Evolutionary conservation across 2,329 filamentous ascomycete genomes (phyloP).

Genomic region (Hypomyces rosellus): DNA sequence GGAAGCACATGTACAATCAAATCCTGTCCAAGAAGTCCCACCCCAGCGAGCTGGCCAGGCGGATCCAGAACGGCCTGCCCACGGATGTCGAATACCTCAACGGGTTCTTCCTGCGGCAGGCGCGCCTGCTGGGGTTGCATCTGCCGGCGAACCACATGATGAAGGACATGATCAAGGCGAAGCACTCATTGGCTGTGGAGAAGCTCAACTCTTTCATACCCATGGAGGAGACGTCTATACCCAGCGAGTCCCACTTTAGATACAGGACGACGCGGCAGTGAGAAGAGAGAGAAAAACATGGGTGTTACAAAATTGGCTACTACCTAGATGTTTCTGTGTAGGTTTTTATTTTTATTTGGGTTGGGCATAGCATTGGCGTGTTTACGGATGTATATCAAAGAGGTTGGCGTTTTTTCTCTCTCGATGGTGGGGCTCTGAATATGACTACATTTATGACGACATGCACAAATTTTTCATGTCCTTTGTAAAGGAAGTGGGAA

Average conservation of each 20-base stretch:
- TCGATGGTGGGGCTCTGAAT: not conserved
- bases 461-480: no score
- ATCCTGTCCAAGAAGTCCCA: constrained; percentile 40
- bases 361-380: constrained; percentile 11
- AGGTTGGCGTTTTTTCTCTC: not conserved
- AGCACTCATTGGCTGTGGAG: constrained; percentile 35
- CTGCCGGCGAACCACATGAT: constrained; percentile 69
- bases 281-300: not conserved
- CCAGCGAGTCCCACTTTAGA: constrained; percentile 17
- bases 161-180: constrained; percentile 66
- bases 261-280: constrained; percentile 15
- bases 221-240: constrained; percentile 29
- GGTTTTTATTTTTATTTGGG: not conserved
- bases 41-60: constrained; percentile 59
- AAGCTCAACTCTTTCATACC: constrained; percentile 28
- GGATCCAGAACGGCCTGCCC: constrained; percentile 52
- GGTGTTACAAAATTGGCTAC: not conserved
- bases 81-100: constrained; percentile 84
- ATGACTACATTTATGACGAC: no score
- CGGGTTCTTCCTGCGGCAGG: constrained; percentile 75
- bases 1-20: constrained; percentile 46
- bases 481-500: no score
- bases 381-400: not conserved
- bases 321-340: not conserved
- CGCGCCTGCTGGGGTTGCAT: constrained; percentile 64